A percentile compares a stretch with the other conserved stretches of the same genome.
These are phyloP conservation scores for Solanum appendiculatum DNA, from an alignment of 257 asterid genomes.

Conservation along the genomic window DNA sequence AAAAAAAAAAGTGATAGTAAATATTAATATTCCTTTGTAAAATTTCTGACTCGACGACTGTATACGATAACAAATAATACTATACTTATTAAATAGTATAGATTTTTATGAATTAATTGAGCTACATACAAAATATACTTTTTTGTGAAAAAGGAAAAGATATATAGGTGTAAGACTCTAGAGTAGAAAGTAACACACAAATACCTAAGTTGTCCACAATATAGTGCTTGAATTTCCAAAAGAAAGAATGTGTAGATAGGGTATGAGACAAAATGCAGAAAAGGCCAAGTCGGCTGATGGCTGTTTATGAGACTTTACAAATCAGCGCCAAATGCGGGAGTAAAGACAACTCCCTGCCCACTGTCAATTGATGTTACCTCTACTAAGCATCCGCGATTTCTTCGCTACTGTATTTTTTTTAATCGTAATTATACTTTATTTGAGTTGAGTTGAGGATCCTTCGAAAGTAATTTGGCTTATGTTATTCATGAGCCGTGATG, in stretches of 20 bases:
- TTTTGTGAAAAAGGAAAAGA: neutral
- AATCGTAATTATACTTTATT: neutral
- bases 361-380: neutral
- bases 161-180: neutral
- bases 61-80: neutral
- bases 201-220: neutral
- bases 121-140: fast-evolving
- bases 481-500: too few species aligned
- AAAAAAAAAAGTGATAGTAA: neutral
- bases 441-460: too few species aligned
- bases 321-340: slow-evolving; percentile 3
- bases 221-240: neutral
- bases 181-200: neutral
- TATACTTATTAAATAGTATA: neutral
- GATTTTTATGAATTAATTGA: neutral
- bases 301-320: neutral
- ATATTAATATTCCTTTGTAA: neutral
- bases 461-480: too few species aligned
- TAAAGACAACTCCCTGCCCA: neutral
- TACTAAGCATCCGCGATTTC: neutral
- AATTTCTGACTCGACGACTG: fast-evolving
- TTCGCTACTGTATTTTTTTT: too few species aligned
- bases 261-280: slow-evolving; percentile 33
- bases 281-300: slow-evolving; percentile 27
- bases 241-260: neutral